Percentiles rank a stretch among this genome's conserved stretches.
These are phyloP conservation scores for Ophiognomonia clavigignenti-juglandacearum DNA, from an alignment of 2,329 filamentous ascomycete species.

Conservation along the genomic window DNA sequence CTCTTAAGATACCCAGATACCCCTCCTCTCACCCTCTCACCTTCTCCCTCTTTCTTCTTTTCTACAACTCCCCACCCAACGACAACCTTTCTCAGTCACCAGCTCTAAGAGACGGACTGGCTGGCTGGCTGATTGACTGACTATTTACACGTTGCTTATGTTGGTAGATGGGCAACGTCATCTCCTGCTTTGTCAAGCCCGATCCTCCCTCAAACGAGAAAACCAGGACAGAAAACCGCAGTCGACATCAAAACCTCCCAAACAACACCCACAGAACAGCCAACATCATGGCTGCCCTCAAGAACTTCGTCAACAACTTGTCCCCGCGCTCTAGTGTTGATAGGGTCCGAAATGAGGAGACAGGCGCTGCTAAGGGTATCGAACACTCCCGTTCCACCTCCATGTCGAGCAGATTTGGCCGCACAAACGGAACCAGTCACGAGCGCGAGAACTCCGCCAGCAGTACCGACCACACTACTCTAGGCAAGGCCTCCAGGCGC, in stretches of 20 bases:
- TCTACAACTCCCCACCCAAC: no score
- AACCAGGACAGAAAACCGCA: not conserved
- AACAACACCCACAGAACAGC: not conserved
- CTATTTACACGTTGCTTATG: not conserved
- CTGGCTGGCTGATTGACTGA: no score
- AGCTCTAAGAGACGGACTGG: not conserved
- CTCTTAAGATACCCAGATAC: not conserved
- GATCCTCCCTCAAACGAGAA: not conserved
- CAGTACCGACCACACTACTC: conserved; percentile 2
- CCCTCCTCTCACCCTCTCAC: not conserved
- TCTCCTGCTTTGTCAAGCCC: not conserved
- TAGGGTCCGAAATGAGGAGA: not conserved
- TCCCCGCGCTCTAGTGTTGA: conserved; percentile 15
- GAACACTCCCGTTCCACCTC: not conserved
- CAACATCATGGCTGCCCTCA: conserved; percentile 14
- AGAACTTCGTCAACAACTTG: conserved; percentile 14
- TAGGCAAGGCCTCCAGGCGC: conserved; percentile 9
- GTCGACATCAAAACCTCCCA: not conserved
- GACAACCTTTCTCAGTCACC: not conserved
- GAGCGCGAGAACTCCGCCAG: conserved; percentile 1
- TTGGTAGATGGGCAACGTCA: not conserved
- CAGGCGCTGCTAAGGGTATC: not conserved
- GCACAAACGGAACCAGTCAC: not conserved
- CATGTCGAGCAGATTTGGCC: conserved; percentile 3
- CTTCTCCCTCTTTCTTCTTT: not conserved